Percentiles rank a stretch among this genome's conserved stretches.
phyloP scores from a whole-genome alignment of 495 filamentous ascomycete genomes.

The Penicillium soppii region DNA sequence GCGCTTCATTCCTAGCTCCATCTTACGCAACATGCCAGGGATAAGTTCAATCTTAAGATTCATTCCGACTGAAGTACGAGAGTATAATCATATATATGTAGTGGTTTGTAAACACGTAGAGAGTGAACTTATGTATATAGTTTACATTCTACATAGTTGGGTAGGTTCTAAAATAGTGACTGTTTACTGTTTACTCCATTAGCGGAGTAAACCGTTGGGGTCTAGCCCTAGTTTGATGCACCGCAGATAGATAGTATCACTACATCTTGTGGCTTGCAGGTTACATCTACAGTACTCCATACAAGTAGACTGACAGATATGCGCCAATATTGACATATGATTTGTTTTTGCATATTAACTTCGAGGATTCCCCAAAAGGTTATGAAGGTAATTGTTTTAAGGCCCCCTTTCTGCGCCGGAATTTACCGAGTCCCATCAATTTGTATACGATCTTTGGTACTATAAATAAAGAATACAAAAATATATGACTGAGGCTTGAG shows the following conservation, averaged over 20 bases:
- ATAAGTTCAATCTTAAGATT: neutral
- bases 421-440: constrained; percentile 15
- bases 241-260: too few relatives aligned
- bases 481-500: constrained; percentile 3
- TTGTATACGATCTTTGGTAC: too few relatives aligned
- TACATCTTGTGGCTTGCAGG: too few relatives aligned
- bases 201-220: constrained; percentile 6
- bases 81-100: too few relatives aligned
- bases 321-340: too few relatives aligned
- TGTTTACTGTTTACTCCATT: neutral
- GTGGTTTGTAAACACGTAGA: too few relatives aligned
- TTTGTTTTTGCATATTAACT: too few relatives aligned
- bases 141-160: neutral
- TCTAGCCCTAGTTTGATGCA: constrained; percentile 7
- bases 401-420: constrained; percentile 9
- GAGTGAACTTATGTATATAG: too few relatives aligned
- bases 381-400: too few relatives aligned
- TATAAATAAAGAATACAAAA: neutral
- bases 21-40: neutral
- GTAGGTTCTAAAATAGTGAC: neutral
- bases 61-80: too few relatives aligned
- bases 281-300: too few relatives aligned
- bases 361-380: too few relatives aligned
- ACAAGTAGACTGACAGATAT: neutral
- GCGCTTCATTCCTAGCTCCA: constrained; percentile 2